Evolutionary conservation across 345 rosid genomes (phyloP).

Genomic region (Dimocarpus longan): DNA sequence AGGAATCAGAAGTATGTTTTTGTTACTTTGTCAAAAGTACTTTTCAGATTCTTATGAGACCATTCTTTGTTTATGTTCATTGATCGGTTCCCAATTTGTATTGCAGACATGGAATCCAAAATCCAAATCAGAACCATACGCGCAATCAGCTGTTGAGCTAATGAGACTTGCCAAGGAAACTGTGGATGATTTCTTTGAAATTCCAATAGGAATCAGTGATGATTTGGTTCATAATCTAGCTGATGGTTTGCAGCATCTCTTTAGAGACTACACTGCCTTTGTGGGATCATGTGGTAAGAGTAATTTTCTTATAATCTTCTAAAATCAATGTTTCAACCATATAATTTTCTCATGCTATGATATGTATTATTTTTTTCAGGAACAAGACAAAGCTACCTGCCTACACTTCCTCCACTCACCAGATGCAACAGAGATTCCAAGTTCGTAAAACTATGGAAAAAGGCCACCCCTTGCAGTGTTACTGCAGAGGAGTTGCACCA

Average conservation of each 20-base stretch:
- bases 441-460: slow-evolving; percentile 71
- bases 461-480: slow-evolving; percentile 64
- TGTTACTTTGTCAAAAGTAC: not conserved
- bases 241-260: slow-evolving; percentile 64
- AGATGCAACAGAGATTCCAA: slow-evolving; percentile 78
- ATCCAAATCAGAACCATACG: slow-evolving; percentile 88
- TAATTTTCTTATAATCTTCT: not conserved
- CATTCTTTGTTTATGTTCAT: not conserved
- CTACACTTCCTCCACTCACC: slow-evolving; percentile 81
- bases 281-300: slow-evolving; percentile 79
- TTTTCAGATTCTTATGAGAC: not conserved
- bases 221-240: slow-evolving; percentile 74
- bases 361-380: slow-evolving; percentile 40
- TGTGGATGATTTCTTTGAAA: slow-evolving; percentile 78
- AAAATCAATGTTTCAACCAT: not conserved
- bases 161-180: slow-evolving; percentile 63
- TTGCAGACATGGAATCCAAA: slow-evolving; percentile 93
- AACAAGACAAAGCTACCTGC: slow-evolving; percentile 79
- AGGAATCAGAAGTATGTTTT: slow-evolving; percentile 75
- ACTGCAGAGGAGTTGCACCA: slow-evolving; percentile 34
- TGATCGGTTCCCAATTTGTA: not conserved
- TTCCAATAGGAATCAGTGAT: slow-evolving; percentile 77
- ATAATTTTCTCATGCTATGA: not conserved
- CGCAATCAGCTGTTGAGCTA: slow-evolving; percentile 71
- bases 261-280: slow-evolving; percentile 71